Evolutionary conservation across 768 basidiomycete species (phyloP).

Genomic region (Austroboletus eburneus): DNA sequence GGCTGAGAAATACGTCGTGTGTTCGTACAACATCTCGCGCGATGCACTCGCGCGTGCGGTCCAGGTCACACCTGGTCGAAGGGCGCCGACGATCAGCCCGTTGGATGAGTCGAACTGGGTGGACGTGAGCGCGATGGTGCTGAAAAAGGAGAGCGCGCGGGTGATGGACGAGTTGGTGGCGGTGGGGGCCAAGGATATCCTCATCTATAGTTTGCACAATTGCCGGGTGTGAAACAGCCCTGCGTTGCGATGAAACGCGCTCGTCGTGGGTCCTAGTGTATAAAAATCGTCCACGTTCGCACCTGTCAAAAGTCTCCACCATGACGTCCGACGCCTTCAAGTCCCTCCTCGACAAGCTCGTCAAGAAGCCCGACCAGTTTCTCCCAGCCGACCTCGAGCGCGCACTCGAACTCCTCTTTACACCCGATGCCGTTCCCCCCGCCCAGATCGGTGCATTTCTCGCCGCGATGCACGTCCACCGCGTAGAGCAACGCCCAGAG

Average conservation of each 20-base stretch:
- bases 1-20: constrained; percentile 79
- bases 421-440: constrained; percentile 57
- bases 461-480: constrained; percentile 76
- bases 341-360: constrained; percentile 68
- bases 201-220: constrained; percentile 88
- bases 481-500: constrained; percentile 71
- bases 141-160: constrained; percentile 71
- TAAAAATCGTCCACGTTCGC: too few relatives aligned
- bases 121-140: constrained; percentile 89
- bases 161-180: constrained; percentile 86
- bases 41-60: constrained; percentile 58
- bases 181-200: constrained; percentile 85
- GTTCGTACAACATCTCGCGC: constrained; percentile 88
- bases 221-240: constrained; percentile 89
- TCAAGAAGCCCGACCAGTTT: constrained; percentile 81
- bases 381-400: constrained; percentile 65
- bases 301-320: too few relatives aligned
- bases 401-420: constrained; percentile 73
- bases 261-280: too few relatives aligned
- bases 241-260: too few relatives aligned
- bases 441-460: constrained; percentile 88
- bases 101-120: constrained; percentile 86
- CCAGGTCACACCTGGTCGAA: constrained; percentile 78
- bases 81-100: constrained; percentile 83
- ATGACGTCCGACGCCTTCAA: constrained; percentile 68